Evolutionary conservation across 768 basidiomycete genomes (phyloP), one percentile per base, ranked within the genome.

Genomic region (Phylloporus arenicola): DNA sequence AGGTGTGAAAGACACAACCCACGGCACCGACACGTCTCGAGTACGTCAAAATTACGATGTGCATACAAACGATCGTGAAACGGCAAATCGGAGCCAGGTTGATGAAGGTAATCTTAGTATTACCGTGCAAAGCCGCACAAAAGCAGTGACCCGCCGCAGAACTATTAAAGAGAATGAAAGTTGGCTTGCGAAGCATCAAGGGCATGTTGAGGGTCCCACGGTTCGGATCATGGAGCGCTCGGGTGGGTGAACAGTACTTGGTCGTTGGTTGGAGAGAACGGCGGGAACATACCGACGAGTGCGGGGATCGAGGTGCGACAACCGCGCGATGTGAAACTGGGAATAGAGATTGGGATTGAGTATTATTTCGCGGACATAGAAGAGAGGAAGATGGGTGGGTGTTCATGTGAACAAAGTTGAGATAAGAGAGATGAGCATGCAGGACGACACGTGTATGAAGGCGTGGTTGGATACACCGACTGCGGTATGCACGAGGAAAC

Each of bases 1-100:
- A 38, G 52, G 25, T 9, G 54, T 39, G 58, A 60, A 41, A 43
- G 48, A 56, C 12, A 1, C 38, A 35, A 22, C 17, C 50, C 17
- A 63, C 60, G 60, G 60, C 57, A 51, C 60, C 60, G 60, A 60
- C 49, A 56, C 51, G 60, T 59, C 51, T 62, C 6, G 50, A 56
- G 59, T 62, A 62, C 59, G 60, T 62, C 56, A 62, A 55, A 55
- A 47, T 62, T 48, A 51, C 43, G 41, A 52, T 46, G 53, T n/a
- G 17, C n/a, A 31, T 30, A 48, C 45, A 24, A 48, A 49, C 17
- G 48, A 52, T 59, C 48, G 42, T 22, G 51, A 37, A 19, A 47
- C 55, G 55, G 58, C 52, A 58, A 58, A 60, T 60, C 59, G 50
- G 29, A 53, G 46, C 42, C 45, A 58, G 30, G 38, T 51, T 62